Evolutionary conservation across 768 basidiomycete species (phyloP), one percentile per base, ranked within the genome.

Genomic region (Termitomyces sp.): DNA sequence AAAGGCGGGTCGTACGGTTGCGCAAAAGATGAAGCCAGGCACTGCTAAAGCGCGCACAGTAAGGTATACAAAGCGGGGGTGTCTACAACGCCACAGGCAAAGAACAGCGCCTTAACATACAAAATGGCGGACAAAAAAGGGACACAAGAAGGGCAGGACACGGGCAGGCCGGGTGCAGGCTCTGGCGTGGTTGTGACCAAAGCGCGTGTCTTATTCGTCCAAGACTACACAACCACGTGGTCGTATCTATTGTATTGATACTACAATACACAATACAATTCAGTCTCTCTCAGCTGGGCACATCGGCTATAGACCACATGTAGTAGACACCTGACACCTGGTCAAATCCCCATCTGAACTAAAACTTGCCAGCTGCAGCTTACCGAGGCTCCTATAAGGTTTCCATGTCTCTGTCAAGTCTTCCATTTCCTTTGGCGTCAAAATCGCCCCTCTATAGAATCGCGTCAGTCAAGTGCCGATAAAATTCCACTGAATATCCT

Each of bases 391-490:
- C 66, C 92, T 78, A 69, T 91, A 96, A 4, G 94, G 94, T 66
- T 77, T 83, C 94, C 94, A 96, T 33, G 75, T 67, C 55, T 84
- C 84, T 3, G 92, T 92, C 61, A 96, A 72, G 28, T 79, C 81
- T 62, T 88, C 84, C 92, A 94, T 94, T 74, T 96, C 92, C 53
- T 83, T 76, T 7, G 92, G 90, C 2, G 90, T 90, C 64, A 95
- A 76, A 62, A 94, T 70, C 24, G 85, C 85, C 7, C 88, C 88
- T 75, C 89, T 90, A 69, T n/a, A 56, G 8, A 44, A 52, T 24
- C 58, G 48, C 46, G 61, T 65, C 20, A 68, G 64, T 38, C 63
- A 54, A 59, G 33, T 44, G 54, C 35, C 51, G 32, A 36, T 52
- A 56, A 3, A 38, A 63, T 24, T 42, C 40, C 55, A 39, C 16